Evolutionary conservation across 352 stramenopile genomes (phyloP).

Genomic region (Globisporangium cylindrosporum): DNA sequence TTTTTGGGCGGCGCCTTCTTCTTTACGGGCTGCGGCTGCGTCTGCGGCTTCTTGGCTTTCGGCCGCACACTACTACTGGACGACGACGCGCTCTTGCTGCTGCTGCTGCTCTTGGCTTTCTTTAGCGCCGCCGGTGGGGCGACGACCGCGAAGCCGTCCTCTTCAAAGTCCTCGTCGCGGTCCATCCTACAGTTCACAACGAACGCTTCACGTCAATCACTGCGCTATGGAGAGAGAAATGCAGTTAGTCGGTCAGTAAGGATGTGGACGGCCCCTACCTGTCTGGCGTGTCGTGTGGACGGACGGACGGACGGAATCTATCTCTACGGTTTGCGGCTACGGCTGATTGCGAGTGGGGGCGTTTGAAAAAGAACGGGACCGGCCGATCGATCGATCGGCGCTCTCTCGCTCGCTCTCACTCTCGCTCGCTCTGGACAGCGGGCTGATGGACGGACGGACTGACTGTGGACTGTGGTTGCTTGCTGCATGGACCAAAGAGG

Average conservation of each 20-base stretch:
- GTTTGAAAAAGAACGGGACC: neutral
- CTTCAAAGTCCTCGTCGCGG: slow-evolving; percentile 15
- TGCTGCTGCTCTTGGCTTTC: slow-evolving; percentile 9
- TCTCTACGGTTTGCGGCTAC: neutral
- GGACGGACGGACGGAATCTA: neutral
- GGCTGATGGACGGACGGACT: slow-evolving; percentile 2
- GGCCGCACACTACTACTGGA: neutral
- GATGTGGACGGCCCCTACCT: neutral
- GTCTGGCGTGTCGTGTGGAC: neutral
- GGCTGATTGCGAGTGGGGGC: neutral
- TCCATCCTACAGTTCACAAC: slow-evolving; percentile 9
- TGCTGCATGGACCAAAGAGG: neutral
- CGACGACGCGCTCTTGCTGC: neutral
- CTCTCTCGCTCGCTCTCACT: neutral
- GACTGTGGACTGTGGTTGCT: neutral
- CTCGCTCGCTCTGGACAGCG: neutral
- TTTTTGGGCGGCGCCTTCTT: slow-evolving; percentile 6
- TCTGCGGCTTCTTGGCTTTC: slow-evolving; percentile 11
- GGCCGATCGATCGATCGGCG: neutral
- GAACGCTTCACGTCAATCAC: neutral
- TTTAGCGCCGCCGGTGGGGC: slow-evolving; percentile 2
- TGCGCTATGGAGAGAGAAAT: neutral
- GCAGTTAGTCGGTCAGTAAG: neutral
- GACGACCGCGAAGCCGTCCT: slow-evolving; percentile 16
- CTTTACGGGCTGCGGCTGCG: neutral